These are phyloP conservation scores for Discostella pseudostelligera DNA, from an alignment of 108 stramenopile species.

Conservation along the genomic window DNA sequence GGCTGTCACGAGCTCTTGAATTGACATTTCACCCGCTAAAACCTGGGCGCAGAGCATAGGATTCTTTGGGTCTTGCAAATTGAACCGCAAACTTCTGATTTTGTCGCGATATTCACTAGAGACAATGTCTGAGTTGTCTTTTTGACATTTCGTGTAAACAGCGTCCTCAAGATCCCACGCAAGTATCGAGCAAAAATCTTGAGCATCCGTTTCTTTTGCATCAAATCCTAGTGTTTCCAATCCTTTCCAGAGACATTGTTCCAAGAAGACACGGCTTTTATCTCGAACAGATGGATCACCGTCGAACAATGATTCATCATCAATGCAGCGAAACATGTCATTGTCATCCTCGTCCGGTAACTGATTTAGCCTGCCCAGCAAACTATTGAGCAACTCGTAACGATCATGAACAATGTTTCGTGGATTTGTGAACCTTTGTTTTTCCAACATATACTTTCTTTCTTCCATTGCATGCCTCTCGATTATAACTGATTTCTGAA, in stretches of 20 bases:
- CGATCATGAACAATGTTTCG: slow-evolving; percentile 40
- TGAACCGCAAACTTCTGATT: slow-evolving; percentile 50
- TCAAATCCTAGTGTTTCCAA: slow-evolving; percentile 48
- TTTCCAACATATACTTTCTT: slow-evolving; percentile 6
- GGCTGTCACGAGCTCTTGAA: slow-evolving; percentile 56
- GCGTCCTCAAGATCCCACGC: slow-evolving; percentile 72
- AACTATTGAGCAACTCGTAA: slow-evolving; percentile 52
- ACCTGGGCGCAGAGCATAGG: slow-evolving; percentile 60
- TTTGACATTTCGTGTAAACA: slow-evolving; percentile 40
- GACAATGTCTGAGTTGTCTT: slow-evolving; percentile 12
- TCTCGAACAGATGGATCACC: slow-evolving; percentile 41
- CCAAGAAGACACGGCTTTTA: slow-evolving; percentile 46
- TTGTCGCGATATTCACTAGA: slow-evolving; percentile 56
- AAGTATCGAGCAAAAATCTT: slow-evolving; percentile 48
- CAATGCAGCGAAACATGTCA: background rate
- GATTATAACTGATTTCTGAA: slow-evolving; percentile 27
- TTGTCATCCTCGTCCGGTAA: slow-evolving; percentile 8
- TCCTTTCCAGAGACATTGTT: slow-evolving; percentile 48
- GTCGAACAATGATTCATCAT: slow-evolving; percentile 21
- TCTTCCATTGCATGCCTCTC: slow-evolving; percentile 16
- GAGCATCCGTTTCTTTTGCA: slow-evolving; percentile 6
- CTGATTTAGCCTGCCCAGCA: slow-evolving; percentile 39
- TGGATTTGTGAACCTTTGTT: slow-evolving; percentile 33
- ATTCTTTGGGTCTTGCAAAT: slow-evolving; percentile 60
- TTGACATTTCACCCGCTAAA: slow-evolving; percentile 48